Evolutionary conservation across 2,329 filamentous ascomycete species (phyloP).

Genomic region (Plectosphaerella cucumerina): DNA sequence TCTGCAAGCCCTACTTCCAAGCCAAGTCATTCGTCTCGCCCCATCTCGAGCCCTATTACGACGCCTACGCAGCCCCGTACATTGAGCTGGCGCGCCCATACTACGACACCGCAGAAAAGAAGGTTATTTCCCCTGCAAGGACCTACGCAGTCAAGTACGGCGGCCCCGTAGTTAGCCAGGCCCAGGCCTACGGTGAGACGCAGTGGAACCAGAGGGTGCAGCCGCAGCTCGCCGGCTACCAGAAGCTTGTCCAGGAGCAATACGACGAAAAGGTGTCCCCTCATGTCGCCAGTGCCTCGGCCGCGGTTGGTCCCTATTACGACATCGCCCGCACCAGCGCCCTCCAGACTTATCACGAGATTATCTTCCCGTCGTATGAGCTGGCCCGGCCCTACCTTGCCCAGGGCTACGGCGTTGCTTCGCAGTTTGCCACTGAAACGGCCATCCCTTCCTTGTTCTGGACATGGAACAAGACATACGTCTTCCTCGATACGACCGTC

Average conservation of each 20-base stretch:
- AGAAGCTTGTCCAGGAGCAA: slow-evolving; percentile 54
- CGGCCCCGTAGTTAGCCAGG: slow-evolving; percentile 66
- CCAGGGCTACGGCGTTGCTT: slow-evolving; percentile 63
- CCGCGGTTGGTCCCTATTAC: slow-evolving; percentile 67
- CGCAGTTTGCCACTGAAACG: slow-evolving; percentile 63
- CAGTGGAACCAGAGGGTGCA: slow-evolving; percentile 79
- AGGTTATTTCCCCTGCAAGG: slow-evolving; percentile 65
- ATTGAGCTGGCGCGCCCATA: slow-evolving; percentile 75
- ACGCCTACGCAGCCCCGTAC: slow-evolving; percentile 78
- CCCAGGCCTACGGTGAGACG: slow-evolving; percentile 58
- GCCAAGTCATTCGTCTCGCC: slow-evolving; percentile 62
- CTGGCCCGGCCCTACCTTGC: slow-evolving; percentile 70
- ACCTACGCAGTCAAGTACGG: slow-evolving; percentile 68
- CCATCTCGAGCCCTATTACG: slow-evolving; percentile 79
- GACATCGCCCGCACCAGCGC: slow-evolving; percentile 58
- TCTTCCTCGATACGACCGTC: slow-evolving; percentile 70
- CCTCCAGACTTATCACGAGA: slow-evolving; percentile 64
- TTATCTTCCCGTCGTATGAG: slow-evolving; percentile 72
- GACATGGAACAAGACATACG: slow-evolving; percentile 63
- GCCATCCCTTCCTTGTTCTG: slow-evolving; percentile 69
- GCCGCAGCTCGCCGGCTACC: slow-evolving; percentile 67
- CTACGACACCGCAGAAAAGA: slow-evolving; percentile 56
- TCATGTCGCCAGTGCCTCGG: slow-evolving; percentile 60
- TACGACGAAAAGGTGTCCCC: slow-evolving; percentile 72
- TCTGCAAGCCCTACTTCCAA: slow-evolving; percentile 82